Evolutionary conservation across 495 filamentous ascomycete genomes (phyloP), one percentile per base, ranked within the genome.

Genomic region (Tuber aestivum): DNA sequence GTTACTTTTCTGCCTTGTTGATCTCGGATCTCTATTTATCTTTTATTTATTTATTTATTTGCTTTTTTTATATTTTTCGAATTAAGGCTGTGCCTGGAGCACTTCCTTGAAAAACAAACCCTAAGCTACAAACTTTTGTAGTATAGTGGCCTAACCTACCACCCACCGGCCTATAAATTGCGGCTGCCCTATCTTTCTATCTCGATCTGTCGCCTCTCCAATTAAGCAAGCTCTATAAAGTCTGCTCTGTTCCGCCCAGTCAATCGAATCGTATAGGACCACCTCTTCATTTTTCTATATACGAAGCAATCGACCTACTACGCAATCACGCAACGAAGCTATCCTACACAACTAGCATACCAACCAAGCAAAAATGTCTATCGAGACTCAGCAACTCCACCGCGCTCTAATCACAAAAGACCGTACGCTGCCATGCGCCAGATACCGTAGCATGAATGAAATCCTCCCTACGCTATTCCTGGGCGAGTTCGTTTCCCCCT

Each of bases 381-480:
- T 77, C 73, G 77, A 79, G 75, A 79, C 78, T 21, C 78, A 79
- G 38, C 78, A 79, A 73, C 77, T 79, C 73, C 78, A 79, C 72
- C 70, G 78, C 27, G 70, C 78, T 71, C 77, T 79, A 32, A 79
- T 79, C 73, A 77, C 76, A 27, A 79, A 79, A 61, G 78, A 79
- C 42, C 78, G 56, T 35, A 75, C 78, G 18, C 78, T 79, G n/a
- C 78, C 78, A 75, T 79, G 78, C 61, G 78, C 77, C 27, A 77
- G 78, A 65, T 79, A 79, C 37, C 69, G 78, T 38, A 79, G 76
- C 45, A 79, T 79, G 78, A 79, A 79, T 38, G 65, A 79, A 44
- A 79, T 79, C 38, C 78, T 79, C 18, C 78, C 78, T 18, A 79
- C 74, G 18, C 77, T 79, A n/a, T 79, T 75, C 61, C 78, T 79